These are phyloP conservation scores for Xylariaceae sp. DNA, from an alignment of 2,329 filamentous ascomycete genomes.

Conservation along the genomic window DNA sequence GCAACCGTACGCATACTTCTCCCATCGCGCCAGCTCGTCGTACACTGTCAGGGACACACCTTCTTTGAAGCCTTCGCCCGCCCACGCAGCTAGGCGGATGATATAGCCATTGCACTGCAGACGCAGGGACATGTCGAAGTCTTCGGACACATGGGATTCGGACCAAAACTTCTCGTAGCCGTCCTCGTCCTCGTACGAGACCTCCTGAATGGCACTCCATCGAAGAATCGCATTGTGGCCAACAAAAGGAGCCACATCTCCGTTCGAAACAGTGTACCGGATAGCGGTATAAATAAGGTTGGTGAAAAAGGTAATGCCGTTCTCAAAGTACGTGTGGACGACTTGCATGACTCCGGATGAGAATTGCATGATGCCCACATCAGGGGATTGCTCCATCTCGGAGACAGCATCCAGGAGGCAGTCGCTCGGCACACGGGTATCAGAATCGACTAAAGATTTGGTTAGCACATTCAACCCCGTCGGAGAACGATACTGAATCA, in stretches of 20 bases:
- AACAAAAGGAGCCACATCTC: constrained; percentile 71
- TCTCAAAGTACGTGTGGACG: constrained; percentile 67
- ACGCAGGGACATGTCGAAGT: constrained; percentile 71
- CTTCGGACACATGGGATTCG: constrained; percentile 70
- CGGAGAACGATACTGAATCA: background rate
- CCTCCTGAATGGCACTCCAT: constrained; percentile 61
- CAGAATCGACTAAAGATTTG: constrained; percentile 51
- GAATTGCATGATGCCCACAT: constrained; percentile 69
- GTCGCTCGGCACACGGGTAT: constrained; percentile 64
- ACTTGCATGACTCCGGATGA: constrained; percentile 75
- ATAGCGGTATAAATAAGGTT: constrained; percentile 74
- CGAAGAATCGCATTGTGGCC: constrained; percentile 73
- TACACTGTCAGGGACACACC: constrained; percentile 70
- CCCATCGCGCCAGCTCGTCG: constrained; percentile 67
- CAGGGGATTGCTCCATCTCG: constrained; percentile 66
- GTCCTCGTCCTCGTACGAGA: constrained; percentile 53
- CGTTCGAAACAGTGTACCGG: constrained; percentile 63
- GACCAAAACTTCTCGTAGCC: constrained; percentile 68
- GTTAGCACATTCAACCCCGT: constrained; percentile 8
- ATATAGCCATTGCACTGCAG: constrained; percentile 65
- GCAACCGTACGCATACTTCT: constrained; percentile 69
- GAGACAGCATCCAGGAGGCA: constrained; percentile 65
- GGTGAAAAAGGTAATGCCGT: constrained; percentile 69
- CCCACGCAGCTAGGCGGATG: constrained; percentile 65
- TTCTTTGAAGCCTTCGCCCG: constrained; percentile 66